phyloP scores from a whole-genome alignment of 305 asterid genomes.

The Solanum aculeatissimum region DNA sequence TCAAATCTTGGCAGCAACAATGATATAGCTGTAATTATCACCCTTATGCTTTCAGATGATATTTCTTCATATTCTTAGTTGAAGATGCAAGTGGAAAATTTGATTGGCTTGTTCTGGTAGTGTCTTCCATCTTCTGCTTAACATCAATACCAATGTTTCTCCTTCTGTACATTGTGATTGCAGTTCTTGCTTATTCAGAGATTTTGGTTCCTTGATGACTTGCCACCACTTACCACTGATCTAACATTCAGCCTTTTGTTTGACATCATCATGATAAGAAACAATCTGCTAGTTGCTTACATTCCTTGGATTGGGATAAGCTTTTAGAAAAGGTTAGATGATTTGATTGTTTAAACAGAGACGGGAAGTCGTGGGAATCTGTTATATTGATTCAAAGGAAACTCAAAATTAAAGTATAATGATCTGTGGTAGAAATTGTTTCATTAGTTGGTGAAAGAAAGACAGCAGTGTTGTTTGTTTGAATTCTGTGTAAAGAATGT shows the following conservation, averaged over 20 bases:
- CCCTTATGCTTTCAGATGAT: neutral
- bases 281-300: neutral
- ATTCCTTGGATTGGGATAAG: neutral
- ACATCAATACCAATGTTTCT: neutral
- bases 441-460: neutral
- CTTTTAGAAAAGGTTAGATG: neutral
- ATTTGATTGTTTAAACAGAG: neutral
- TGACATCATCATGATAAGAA: neutral
- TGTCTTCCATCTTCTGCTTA: neutral
- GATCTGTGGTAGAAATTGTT: neutral
- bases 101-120: neutral
- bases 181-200: neutral
- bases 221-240: neutral
- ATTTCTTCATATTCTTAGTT: neutral
- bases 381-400: neutral
- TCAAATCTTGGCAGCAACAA: neutral
- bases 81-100: neutral
- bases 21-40: neutral
- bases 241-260: neutral
- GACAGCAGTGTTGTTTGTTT: neutral
- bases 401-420: neutral
- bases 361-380: neutral
- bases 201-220: neutral
- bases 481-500: neutral
- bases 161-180: neutral